A percentile compares a stretch with the other conserved stretches of the same genome.
Evolutionary conservation across 768 basidiomycete species (phyloP).

Genomic region (Crassisporium funariophilum): DNA sequence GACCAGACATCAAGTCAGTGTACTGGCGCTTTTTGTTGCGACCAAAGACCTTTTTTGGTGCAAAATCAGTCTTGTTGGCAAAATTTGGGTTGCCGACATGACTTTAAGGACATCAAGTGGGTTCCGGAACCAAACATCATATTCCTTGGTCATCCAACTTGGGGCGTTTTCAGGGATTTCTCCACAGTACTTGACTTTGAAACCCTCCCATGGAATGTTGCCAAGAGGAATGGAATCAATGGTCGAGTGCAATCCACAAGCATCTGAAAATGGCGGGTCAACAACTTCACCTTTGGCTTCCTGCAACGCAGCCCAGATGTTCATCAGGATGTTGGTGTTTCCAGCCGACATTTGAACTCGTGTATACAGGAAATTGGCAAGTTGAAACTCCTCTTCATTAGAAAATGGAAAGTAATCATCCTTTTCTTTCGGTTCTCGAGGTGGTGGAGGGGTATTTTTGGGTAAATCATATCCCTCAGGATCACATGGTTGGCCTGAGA

Average conservation of each 20-base stretch:
- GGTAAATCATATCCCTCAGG: not conserved
- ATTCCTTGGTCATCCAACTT: slow-evolving; percentile 29
- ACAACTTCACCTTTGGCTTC: not conserved
- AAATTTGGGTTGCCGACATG: slow-evolving; percentile 34
- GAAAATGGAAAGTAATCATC: not conserved
- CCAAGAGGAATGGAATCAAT: slow-evolving; percentile 37
- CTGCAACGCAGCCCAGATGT: slow-evolving; percentile 19
- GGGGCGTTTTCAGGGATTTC: slow-evolving; percentile 19
- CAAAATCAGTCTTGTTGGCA: slow-evolving; percentile 27
- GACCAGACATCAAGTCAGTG: slow-evolving; percentile 29
- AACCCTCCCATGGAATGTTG: no score
- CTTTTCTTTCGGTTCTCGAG: not conserved
- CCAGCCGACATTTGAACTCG: slow-evolving; percentile 13
- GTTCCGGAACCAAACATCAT: slow-evolving; percentile 35
- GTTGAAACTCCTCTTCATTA: slow-evolving; percentile 9
- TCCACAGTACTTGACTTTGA: slow-evolving; percentile 26
- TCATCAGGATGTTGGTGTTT: slow-evolving; percentile 23
- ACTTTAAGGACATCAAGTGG: slow-evolving; percentile 24
- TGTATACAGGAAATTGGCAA: slow-evolving; percentile 18
- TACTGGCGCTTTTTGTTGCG: slow-evolving; percentile 24
- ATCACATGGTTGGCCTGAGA: not conserved
- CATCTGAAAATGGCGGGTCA: slow-evolving; percentile 28
- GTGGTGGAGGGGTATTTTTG: not conserved
- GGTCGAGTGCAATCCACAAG: slow-evolving; percentile 28
- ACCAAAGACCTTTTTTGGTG: slow-evolving; percentile 14